Conservation (phyloP, 306 rosid genomes). For the Malus orientalis region DNA sequence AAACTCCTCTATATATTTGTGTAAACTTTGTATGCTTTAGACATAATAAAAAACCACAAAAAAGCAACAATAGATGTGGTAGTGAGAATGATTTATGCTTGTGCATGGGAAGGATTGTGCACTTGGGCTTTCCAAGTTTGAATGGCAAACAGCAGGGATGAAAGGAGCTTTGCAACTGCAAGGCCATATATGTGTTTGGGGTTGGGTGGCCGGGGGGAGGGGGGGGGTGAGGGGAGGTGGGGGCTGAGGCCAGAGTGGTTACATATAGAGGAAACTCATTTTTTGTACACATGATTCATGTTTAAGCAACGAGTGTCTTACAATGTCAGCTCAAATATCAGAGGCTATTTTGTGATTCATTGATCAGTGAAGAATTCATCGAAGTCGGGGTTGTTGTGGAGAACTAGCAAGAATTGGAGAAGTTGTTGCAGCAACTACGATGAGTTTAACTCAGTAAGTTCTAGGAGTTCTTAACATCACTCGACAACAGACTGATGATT, state of each 20-base stretch:
- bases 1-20: too few relatives aligned
- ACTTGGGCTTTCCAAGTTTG: slow-evolving; percentile 66
- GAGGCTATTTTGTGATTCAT: background rate
- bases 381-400: background rate
- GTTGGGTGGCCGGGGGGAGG: too few relatives aligned
- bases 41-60: too few relatives aligned
- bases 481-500: background rate
- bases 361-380: background rate
- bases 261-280: slow-evolving; percentile 55
- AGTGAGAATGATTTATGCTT: slow-evolving; percentile 34
- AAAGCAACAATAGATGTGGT: too few relatives aligned
- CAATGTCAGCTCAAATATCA: background rate
- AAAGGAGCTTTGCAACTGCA: slow-evolving; percentile 59
- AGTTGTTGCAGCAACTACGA: background rate
- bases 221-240: too few relatives aligned
- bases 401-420: background rate
- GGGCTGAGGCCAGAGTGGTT: slow-evolving; percentile 47
- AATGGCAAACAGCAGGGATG: slow-evolving; percentile 76
- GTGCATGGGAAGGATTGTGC: slow-evolving; percentile 76
- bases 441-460: background rate
- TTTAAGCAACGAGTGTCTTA: slow-evolving; percentile 23
- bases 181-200: slow-evolving; percentile 90
- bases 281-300: slow-evolving; percentile 46
- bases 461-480: background rate
- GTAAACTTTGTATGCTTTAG: too few relatives aligned